Conservation (phyloP, 2,329 filamentous ascomycete species). For the Diaporthe amygdali region DNA sequence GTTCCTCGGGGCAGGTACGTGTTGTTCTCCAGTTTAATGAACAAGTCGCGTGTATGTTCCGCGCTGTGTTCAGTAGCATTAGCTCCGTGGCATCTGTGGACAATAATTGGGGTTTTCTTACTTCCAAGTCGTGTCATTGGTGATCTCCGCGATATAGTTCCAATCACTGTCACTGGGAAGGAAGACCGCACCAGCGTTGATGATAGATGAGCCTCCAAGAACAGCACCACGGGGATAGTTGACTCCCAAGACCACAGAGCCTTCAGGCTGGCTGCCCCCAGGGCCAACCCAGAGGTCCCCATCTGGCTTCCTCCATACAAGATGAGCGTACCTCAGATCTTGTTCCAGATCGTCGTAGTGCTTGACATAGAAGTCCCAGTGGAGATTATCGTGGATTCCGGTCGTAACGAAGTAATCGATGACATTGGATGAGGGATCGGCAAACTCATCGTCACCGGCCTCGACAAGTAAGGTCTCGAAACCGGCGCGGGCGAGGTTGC, state of each 20-base stretch:
- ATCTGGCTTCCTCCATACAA: conserved; percentile 34
- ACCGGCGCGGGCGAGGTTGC: conserved; percentile 4
- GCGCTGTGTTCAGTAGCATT: conserved; percentile 23
- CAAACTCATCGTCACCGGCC: conserved; percentile 59
- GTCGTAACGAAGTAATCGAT: conserved; percentile 48
- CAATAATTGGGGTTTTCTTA: conserved; percentile 5
- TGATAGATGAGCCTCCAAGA: conserved; percentile 38
- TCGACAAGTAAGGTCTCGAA: conserved; percentile 42
- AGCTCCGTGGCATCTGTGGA: background rate
- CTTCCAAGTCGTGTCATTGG: conserved; percentile 34
- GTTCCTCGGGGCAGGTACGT: conserved; percentile 30
- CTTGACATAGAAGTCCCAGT: conserved; percentile 48
- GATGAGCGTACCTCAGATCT: conserved; percentile 55
- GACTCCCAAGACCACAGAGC: conserved; percentile 36
- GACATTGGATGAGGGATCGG: background rate
- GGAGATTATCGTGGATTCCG: background rate
- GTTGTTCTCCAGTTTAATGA: conserved; percentile 32
- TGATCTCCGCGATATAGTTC: conserved; percentile 33
- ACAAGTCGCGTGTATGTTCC: conserved; percentile 32
- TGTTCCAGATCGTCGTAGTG: conserved; percentile 50
- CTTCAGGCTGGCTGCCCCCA: conserved; percentile 32
- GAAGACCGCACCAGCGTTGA: conserved; percentile 35
- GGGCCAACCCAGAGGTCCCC: conserved; percentile 36
- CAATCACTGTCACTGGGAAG: conserved; percentile 35
- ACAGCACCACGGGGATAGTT: conserved; percentile 39